phyloP scores from a whole-genome alignment of 176 grass and related monocot species.

The Triticum aestivum region DNA sequence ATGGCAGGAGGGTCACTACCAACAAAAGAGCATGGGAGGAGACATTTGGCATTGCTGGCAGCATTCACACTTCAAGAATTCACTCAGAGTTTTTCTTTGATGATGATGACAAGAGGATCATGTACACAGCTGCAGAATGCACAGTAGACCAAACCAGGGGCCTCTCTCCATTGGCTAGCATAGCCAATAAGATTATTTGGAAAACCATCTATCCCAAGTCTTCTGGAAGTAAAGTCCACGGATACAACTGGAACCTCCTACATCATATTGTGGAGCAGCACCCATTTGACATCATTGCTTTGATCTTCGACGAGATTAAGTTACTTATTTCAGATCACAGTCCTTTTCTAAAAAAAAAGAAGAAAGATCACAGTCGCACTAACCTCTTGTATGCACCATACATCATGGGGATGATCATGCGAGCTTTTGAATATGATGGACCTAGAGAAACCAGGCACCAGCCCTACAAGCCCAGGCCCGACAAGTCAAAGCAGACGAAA shows the following conservation, averaged over 20 bases:
- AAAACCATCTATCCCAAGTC: constrained; percentile 18
- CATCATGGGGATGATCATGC: constrained; percentile 28
- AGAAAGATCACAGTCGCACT: neutral
- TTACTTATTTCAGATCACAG: neutral
- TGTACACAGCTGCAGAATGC: constrained; percentile 13
- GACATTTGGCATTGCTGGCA: neutral
- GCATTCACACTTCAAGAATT: constrained; percentile 3
- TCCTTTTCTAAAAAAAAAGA: no score
- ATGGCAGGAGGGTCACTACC: constrained; percentile 13
- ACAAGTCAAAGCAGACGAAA: constrained; percentile 37
- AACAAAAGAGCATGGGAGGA: constrained; percentile 33
- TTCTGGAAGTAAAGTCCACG: neutral
- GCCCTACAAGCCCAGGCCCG: constrained; percentile 22
- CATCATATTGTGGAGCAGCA: constrained; percentile 18
- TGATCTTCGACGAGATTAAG: constrained; percentile 11
- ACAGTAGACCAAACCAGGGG: neutral
- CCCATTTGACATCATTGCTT: constrained; percentile 15
- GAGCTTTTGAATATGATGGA: neutral
- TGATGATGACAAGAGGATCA: constrained; percentile 31
- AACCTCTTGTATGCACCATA: constrained; percentile 26
- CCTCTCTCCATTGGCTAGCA: constrained; percentile 8
- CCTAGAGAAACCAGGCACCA: neutral
- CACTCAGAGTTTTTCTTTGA: neutral
- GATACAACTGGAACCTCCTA: constrained; percentile 25
- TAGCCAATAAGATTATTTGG: constrained; percentile 29